Evolutionary conservation across 257 asterid genomes (phyloP), one percentile per base, ranked within the genome.

Genomic region (Solanum habrochaites): DNA sequence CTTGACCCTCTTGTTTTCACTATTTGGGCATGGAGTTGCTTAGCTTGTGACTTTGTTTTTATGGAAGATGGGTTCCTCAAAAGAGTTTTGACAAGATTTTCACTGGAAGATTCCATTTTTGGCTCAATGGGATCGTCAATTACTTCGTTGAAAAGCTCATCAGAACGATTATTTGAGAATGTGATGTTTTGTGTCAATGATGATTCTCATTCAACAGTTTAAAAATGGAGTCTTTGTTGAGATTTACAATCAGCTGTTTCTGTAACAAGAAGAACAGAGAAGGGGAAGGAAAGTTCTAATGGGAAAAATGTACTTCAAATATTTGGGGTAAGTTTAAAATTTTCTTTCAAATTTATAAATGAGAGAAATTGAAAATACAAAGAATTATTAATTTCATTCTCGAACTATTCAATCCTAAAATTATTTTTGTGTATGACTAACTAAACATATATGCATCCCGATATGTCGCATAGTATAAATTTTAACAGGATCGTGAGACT

Each of bases 1-100:
- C 75, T 13, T 32, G 88, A 83, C 6, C 85, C 89, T 39, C 82
- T 85, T 64, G 90, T 86, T 90, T 94, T 94, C 87, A 97, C 72
- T 18, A 94, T 52, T n/a, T 91, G 96, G 91, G 98, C 98, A 86
- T 97, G 99, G 72, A 94, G 92, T 86, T 94, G 95, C 88, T 93
- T 93, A 86, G 98, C 98, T 87, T 97, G 95, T 78, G 92, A 91
- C 88, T 89, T 90, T 31, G 98, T 92, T 93, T 86, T 95, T 86
- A 97, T 90, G 31, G 87, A 43, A 20, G 91, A 88, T 67, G 96
- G 97, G 64, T 88, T 87, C 60, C 62, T 85, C 49, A 93, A 70
- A 40, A 93, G 85, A 64, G 73, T 85, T 70, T 88, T 87, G 62
- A 93, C 27, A 20, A 83, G 40, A 78, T 85, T 88, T 83, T 87